Base-by-base conservation (phyloP, 192 early-diverging fungal genomes). In the Coemansia sp. region DNA sequence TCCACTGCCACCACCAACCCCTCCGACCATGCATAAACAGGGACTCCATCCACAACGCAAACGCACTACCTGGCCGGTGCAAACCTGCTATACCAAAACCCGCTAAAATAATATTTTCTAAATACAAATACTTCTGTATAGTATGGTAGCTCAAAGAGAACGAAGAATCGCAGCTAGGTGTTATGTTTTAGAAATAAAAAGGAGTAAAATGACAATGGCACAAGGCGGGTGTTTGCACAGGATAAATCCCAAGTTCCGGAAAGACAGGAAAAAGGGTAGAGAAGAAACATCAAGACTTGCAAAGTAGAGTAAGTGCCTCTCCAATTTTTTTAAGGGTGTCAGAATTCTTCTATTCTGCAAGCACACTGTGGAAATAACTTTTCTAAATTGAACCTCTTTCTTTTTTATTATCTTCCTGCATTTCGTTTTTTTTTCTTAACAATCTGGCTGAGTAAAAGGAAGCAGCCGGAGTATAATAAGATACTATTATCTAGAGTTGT, bases 381-480 rank as follows among this genome's bases (percentile, higher is more conserved):
- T 14, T 44, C 38, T 44, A 16, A 44, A 16, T 44, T 44, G 38
- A 14, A 21, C 8, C 19, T 53, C 23, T 53, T 22, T 53, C 10
- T 53, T 28, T 27, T 26, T 59, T 60, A 18, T 41, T 41, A 44
- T 32, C 23, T 44, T 41, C 48, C 41, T 47, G 31, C 22, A 19
- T 44, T 58, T 59, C 27, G 7, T 60, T 41, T 61, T 51, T 34
- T 26, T 60, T 60, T 50, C 57, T 56, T 47, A 44, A 34, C 54
- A 30, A 48, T 27, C 34, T 44, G 38, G 38, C 14, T 44, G 14
- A 44, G 9, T 44, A 44, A 44, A 44, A 6, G 28, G 6, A 6
- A 3, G 12, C 12, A 44, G 38, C 14, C 16, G 38, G 38, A 44
- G 38, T 44, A 44, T 4, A 44, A 16, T 16, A 44, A 16, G 0